Conservation (phyloP, 1,284 basidiomycete genomes). For the Trametes pubescens region DNA sequence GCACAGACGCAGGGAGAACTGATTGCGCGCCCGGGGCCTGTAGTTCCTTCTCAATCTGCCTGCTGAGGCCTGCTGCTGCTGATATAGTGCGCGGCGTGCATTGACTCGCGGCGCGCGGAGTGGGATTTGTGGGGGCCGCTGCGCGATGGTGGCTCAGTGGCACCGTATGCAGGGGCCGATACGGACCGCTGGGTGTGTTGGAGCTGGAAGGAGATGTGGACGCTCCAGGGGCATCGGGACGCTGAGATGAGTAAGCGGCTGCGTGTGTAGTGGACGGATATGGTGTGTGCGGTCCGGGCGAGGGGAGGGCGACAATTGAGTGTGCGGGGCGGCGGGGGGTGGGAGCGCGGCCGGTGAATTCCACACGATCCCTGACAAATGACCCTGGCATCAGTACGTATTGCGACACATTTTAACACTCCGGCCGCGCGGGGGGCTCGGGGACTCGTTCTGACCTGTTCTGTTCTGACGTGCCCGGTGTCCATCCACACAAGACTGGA, state of each 20-base stretch:
- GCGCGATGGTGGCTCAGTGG: too few species aligned
- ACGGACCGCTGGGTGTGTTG: not conserved
- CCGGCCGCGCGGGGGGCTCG: not conserved
- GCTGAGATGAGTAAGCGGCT: not conserved
- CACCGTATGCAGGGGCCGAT: not conserved
- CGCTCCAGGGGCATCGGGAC: not conserved
- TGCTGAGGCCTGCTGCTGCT: too few species aligned
- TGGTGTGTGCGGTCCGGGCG: conserved; percentile 5
- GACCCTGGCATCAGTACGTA: not conserved
- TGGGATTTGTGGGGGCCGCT: not conserved
- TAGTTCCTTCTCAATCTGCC: not conserved
- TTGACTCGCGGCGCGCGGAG: not conserved
- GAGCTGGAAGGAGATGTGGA: not conserved
- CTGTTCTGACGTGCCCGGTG: not conserved
- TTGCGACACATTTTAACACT: not conserved
- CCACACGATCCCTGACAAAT: conserved; percentile 1
- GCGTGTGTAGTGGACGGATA: conserved; percentile 1
- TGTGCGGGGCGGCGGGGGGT: not conserved
- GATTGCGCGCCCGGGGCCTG: conserved; percentile 10
- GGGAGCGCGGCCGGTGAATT: conserved; percentile 9
- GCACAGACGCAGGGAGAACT: conserved; percentile 1
- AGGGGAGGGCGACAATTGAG: conserved; percentile 7
- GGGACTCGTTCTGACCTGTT: not conserved
- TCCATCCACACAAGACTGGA: not conserved
- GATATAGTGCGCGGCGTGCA: not conserved